Percentiles rank a stretch among this genome's conserved stretches.
phyloP scores from a whole-genome alignment of 257 asterid species.

The Solanum microdontum region DNA sequence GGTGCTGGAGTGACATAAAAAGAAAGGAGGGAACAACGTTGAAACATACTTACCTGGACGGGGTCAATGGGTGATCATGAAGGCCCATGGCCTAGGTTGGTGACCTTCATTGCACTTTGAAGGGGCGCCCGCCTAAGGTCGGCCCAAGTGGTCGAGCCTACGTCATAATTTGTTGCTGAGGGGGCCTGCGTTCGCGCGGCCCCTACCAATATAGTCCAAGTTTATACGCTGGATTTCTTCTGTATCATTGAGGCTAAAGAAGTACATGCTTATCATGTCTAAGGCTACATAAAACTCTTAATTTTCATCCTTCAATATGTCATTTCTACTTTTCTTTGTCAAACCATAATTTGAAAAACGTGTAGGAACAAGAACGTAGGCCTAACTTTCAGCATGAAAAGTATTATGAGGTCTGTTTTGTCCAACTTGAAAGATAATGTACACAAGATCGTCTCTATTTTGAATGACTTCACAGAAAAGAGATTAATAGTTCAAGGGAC shows the following conservation, averaged over 20 bases:
- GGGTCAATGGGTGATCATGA: slow-evolving; percentile 5
- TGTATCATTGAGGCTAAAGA: too few species aligned
- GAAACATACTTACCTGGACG: slow-evolving; percentile 11
- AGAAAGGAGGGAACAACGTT: accelerated
- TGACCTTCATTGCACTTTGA: slow-evolving; percentile 18
- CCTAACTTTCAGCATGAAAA: background rate
- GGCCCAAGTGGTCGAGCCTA: slow-evolving; percentile 23
- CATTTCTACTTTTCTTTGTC: too few species aligned
- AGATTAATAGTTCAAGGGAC: slow-evolving; percentile 27
- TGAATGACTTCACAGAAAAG: slow-evolving; percentile 28
- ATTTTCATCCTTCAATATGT: too few species aligned
- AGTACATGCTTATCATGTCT: too few species aligned
- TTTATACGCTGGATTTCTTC: accelerated
- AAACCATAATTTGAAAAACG: too few species aligned
- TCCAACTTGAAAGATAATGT: slow-evolving; percentile 25
- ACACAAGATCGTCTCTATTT: slow-evolving; percentile 18
- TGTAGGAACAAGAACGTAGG: too few species aligned
- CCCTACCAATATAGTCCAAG: background rate
- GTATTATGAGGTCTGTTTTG: slow-evolving; percentile 10
- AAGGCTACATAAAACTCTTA: too few species aligned
- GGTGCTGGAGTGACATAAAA: background rate
- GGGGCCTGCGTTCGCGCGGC: background rate
- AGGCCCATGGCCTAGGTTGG: slow-evolving; percentile 9
- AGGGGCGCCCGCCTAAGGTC: slow-evolving; percentile 29
- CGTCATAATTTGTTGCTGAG: background rate